Conservation (phyloP, 2,329 filamentous ascomycete species). For the Botrytis hyacinthi region DNA sequence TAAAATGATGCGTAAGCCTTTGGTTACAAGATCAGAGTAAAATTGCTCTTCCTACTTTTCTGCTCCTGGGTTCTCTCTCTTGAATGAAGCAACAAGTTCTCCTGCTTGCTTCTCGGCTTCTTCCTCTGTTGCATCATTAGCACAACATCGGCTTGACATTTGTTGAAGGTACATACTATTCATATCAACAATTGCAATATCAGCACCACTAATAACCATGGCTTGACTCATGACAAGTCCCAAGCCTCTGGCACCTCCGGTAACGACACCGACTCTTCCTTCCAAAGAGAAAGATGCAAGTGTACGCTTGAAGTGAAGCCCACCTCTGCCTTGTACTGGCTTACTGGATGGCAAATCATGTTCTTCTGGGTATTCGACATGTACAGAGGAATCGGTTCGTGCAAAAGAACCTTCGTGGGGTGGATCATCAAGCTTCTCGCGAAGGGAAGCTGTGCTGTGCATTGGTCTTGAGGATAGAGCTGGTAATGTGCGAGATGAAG, state of each 20-base stretch:
- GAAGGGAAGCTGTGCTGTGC: constrained; percentile 27
- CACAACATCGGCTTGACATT: not conserved
- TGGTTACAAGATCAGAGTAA: not conserved
- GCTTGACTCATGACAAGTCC: constrained; percentile 93
- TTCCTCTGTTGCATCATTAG: constrained; percentile 57
- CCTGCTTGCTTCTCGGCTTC: constrained; percentile 77
- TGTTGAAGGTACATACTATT: constrained; percentile 63
- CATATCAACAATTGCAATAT: constrained; percentile 89
- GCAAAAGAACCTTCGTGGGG: constrained; percentile 52
- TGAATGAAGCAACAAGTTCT: constrained; percentile 72
- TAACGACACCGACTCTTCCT: constrained; percentile 79
- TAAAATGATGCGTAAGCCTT: constrained; percentile 37
- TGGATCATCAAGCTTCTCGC: constrained; percentile 32
- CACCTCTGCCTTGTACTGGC: constrained; percentile 73
- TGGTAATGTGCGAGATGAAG: constrained; percentile 25
- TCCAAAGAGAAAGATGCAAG: constrained; percentile 84
- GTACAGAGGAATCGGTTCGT: constrained; percentile 75
- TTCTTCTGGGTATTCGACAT: constrained; percentile 75
- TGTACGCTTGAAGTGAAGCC: constrained; percentile 80
- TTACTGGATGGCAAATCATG: constrained; percentile 67
- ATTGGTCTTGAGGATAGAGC: constrained; percentile 27
- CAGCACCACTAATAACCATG: constrained; percentile 81
- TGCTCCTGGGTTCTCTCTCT: constrained; percentile 73
- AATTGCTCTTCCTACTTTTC: constrained; percentile 52
- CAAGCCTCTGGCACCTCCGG: constrained; percentile 83